Evolutionary conservation across 257 asterid genomes (phyloP).

Genomic region (Echium plantagineum): DNA sequence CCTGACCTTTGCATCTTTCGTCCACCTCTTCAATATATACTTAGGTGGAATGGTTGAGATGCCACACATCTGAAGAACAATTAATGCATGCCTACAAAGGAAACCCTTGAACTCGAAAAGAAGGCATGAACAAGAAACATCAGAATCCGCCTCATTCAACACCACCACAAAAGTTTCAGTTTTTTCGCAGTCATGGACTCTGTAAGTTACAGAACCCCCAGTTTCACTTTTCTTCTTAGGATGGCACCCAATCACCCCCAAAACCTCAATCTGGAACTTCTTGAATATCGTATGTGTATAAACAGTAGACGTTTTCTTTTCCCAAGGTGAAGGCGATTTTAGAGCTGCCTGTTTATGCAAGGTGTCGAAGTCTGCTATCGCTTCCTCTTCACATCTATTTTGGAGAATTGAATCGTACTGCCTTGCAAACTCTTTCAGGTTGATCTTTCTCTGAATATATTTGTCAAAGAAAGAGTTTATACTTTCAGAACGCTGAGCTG

Average conservation of each 20-base stretch:
- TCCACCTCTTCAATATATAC: constrained; percentile 90
- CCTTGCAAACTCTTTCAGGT: constrained; percentile 75
- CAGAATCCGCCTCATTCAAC: constrained; percentile 59
- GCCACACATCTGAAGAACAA: constrained; percentile 92
- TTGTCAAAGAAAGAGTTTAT: constrained; percentile 68
- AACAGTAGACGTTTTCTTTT: constrained; percentile 85
- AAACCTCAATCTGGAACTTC: constrained; percentile 84
- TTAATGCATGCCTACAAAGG: constrained; percentile 93
- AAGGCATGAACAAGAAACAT: constrained; percentile 89
- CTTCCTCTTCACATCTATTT: constrained; percentile 85
- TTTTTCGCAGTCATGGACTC: constrained; percentile 88
- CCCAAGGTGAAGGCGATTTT: constrained; percentile 98
- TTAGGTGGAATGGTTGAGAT: constrained; percentile 72
- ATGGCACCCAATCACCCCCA: constrained; percentile 98
- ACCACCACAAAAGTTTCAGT: constrained; percentile 59
- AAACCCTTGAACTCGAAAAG: constrained; percentile 85
- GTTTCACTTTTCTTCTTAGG: constrained; percentile 67
- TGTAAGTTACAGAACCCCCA: constrained; percentile 40
- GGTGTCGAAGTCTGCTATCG: constrained; percentile 86
- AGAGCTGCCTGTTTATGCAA: constrained; percentile 97
- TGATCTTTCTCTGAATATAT: constrained; percentile 73
- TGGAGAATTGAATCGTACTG: constrained; percentile 76
- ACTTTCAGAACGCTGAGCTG: constrained; percentile 74
- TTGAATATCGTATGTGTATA: constrained; percentile 82
- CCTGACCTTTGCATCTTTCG: constrained; percentile 73